Conservation (phyloP, 1,284 basidiomycete species). For the Boletellus deceptivus region DNA sequence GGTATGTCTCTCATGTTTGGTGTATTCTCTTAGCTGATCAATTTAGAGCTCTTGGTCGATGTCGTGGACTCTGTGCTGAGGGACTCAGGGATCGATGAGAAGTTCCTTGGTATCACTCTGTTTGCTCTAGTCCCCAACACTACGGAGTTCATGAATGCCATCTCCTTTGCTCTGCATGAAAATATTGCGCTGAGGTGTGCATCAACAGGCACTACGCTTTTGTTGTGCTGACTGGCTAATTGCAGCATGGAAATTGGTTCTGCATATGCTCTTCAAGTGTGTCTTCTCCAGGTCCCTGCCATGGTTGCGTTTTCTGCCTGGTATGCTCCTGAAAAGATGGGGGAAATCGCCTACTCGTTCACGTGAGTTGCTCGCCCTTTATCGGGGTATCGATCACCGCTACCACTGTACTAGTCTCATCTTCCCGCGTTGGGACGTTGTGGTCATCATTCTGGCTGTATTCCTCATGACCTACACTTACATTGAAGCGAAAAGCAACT, state of each 20-base stretch:
- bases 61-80: constrained; percentile 94
- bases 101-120: constrained; percentile 94
- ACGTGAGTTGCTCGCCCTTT: constrained; percentile 55
- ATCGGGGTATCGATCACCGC: neutral
- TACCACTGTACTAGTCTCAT: constrained; percentile 66
- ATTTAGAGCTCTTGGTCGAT: constrained; percentile 85
- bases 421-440: constrained; percentile 98
- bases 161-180: constrained; percentile 97
- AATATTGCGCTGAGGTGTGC: constrained; percentile 93
- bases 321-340: constrained; percentile 83
- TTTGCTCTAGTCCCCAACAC: constrained; percentile 99
- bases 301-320: constrained; percentile 99
- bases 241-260: constrained; percentile 98
- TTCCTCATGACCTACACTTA: constrained; percentile 99
- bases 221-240: constrained; percentile 4
- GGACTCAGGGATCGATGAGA: constrained; percentile 95
- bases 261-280: constrained; percentile 97
- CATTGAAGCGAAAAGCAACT: constrained; percentile 97
- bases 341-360: constrained; percentile 82
- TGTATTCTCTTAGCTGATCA: neutral
- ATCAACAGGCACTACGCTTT: neutral
- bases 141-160: constrained; percentile 99
- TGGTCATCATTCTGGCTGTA: constrained; percentile 90
- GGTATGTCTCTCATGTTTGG: constrained; percentile 49
- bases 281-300: constrained; percentile 95